These are phyloP conservation scores for Candida mattraensis DNA, from an alignment of 805 yeast species.

Conservation along the genomic window DNA sequence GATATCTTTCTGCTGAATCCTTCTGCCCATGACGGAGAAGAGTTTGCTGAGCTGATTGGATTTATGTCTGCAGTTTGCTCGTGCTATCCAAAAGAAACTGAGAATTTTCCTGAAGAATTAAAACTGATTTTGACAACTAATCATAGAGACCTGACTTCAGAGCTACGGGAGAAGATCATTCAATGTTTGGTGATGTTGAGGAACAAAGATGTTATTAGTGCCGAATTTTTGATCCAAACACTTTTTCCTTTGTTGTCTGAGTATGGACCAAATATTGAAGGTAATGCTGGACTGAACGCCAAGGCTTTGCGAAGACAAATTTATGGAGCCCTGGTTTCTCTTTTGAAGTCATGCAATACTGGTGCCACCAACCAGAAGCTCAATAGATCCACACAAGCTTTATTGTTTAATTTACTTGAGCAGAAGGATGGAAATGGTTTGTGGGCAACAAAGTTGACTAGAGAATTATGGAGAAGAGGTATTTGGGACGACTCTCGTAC, in stretches of 20 bases:
- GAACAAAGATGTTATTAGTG: slow-evolving; percentile 74
- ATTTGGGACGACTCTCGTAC: slow-evolving; percentile 98
- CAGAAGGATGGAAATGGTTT: slow-evolving; percentile 75
- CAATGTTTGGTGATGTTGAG: slow-evolving; percentile 87
- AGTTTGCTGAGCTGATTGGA: slow-evolving; percentile 81
- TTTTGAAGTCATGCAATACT: slow-evolving; percentile 79
- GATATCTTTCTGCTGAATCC: slow-evolving; percentile 84
- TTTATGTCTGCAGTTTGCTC: slow-evolving; percentile 89
- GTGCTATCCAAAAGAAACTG: slow-evolving; percentile 88
- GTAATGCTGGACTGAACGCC: slow-evolving; percentile 59
- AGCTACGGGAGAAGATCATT: slow-evolving; percentile 85
- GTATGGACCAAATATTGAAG: slow-evolving; percentile 53
- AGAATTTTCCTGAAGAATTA: slow-evolving; percentile 78
- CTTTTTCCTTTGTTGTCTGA: slow-evolving; percentile 81
- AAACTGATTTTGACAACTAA: slow-evolving; percentile 65
- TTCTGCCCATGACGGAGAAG: slow-evolving; percentile 55
- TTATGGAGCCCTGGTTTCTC: slow-evolving; percentile 72
- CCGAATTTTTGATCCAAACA: slow-evolving; percentile 82
- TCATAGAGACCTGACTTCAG: slow-evolving; percentile 81
- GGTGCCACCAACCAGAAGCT: slow-evolving; percentile 89
- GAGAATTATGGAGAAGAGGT: slow-evolving; percentile 97
- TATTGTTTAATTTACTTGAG: slow-evolving; percentile 83
- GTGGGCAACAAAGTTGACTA: slow-evolving; percentile 94
- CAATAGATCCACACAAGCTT: slow-evolving; percentile 87
- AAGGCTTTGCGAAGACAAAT: slow-evolving; percentile 81